phyloP scores from a whole-genome alignment of 345 rosid genomes.

The Acer saccharum region DNA sequence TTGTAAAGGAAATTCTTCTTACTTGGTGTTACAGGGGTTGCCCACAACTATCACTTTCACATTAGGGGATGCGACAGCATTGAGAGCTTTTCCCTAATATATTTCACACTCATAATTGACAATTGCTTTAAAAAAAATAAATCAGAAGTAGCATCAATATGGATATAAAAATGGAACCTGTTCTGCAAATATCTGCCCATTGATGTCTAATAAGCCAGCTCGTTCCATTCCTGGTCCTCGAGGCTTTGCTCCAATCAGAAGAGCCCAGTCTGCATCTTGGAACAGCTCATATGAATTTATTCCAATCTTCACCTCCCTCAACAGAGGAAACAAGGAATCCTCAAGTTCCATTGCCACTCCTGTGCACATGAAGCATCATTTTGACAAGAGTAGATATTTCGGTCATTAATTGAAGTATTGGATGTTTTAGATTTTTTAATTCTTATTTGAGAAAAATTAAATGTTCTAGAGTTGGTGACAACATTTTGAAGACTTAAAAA shows the following conservation, averaged over 20 bases:
- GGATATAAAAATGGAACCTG: slow-evolving; percentile 49
- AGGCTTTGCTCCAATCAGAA: slow-evolving; percentile 96
- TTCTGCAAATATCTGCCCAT: slow-evolving; percentile 89
- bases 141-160: background rate
- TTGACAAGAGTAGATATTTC: slow-evolving; percentile 1
- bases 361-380: slow-evolving; percentile 27
- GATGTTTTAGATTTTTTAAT: too few species aligned
- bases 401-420: background rate
- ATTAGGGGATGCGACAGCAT: slow-evolving; percentile 81
- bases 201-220: slow-evolving; percentile 84
- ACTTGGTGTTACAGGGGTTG: slow-evolving; percentile 99
- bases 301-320: slow-evolving; percentile 93
- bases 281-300: slow-evolving; percentile 80
- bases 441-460: background rate
- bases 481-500: background rate
- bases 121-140: background rate
- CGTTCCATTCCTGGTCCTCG: slow-evolving; percentile 99
- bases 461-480: background rate
- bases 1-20: slow-evolving; percentile 29
- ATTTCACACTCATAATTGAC: slow-evolving; percentile 3
- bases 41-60: slow-evolving; percentile 97
- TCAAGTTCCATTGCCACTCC: slow-evolving; percentile 99
- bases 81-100: slow-evolving; percentile 82
- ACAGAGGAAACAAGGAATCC: slow-evolving; percentile 90
- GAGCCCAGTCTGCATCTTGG: slow-evolving; percentile 97